Conservation (phyloP, 805 yeast species). For the Candida stauntonica region DNA sequence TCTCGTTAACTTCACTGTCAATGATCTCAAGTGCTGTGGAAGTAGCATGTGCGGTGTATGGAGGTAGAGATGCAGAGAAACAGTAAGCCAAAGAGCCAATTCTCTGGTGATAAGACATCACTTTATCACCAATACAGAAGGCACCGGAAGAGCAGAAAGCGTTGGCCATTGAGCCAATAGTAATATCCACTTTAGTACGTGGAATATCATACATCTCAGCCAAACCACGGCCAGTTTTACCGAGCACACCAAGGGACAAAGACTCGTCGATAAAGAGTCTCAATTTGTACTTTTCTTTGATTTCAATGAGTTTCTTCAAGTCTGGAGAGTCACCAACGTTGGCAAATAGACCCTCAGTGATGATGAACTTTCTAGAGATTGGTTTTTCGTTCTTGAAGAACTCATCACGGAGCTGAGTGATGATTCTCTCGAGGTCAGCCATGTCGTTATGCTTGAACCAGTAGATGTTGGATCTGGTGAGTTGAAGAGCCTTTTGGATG, state of each 20-base stretch:
- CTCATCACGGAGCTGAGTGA: constrained; percentile 40
- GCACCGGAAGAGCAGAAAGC: constrained; percentile 89
- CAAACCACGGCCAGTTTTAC: constrained; percentile 80
- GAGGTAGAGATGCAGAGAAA: constrained; percentile 92
- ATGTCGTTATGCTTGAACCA: constrained; percentile 82
- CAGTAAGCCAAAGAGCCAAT: constrained; percentile 87
- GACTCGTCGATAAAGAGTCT: constrained; percentile 87
- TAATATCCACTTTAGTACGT: constrained; percentile 66
- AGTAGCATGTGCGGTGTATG: constrained; percentile 72
- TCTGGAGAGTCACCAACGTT: constrained; percentile 77
- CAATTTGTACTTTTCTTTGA: constrained; percentile 79
- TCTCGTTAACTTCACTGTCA: constrained; percentile 30
- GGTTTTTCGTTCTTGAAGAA: constrained; percentile 47
- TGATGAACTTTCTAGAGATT: constrained; percentile 81
- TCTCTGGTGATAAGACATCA: constrained; percentile 89
- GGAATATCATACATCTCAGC: constrained; percentile 68
- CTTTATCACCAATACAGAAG: constrained; percentile 79
- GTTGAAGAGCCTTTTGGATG: constrained; percentile 81
- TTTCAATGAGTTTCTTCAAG: constrained; percentile 60
- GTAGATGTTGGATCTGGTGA: constrained; percentile 77
- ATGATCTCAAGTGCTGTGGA: constrained; percentile 51
- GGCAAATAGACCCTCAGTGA: constrained; percentile 87
- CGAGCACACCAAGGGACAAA: constrained; percentile 80
- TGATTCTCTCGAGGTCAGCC: constrained; percentile 69
- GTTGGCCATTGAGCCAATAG: constrained; percentile 81